phyloP scores from a whole-genome alignment of 495 filamentous ascomycete genomes.

The Stereocaulon alpinum region DNA sequence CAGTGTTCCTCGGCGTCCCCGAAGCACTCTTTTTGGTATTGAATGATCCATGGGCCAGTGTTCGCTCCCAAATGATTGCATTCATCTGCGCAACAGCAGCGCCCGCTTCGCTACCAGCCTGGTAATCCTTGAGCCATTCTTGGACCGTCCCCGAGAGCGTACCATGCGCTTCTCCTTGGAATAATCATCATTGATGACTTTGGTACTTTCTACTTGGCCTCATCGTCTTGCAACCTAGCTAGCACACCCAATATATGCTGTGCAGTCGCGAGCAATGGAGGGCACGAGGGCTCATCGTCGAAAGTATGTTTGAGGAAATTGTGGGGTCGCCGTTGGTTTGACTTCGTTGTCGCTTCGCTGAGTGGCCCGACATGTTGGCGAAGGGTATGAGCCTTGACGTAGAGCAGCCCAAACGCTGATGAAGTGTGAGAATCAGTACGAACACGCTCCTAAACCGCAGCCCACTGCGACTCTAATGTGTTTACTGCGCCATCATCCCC shows the following conservation, averaged over 20 bases:
- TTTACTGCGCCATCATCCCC: not conserved
- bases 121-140: slow-evolving; percentile 1
- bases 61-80: not conserved
- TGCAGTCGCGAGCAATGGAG: not conserved
- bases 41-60: not conserved
- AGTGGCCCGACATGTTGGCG: not conserved
- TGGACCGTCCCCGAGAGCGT: not conserved
- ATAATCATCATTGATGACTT: not conserved
- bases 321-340: not conserved
- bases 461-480: not conserved
- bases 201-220: not conserved
- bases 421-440: too few relatives aligned
- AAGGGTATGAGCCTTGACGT: too few relatives aligned
- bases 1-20: not conserved
- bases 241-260: not conserved
- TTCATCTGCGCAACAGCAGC: not conserved
- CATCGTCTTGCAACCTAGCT: not conserved
- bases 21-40: slow-evolving; percentile 4
- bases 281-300: not conserved
- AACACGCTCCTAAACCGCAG: too few relatives aligned
- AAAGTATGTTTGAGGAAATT: not conserved
- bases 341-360: not conserved
- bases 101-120: not conserved
- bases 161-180: not conserved
- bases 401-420: too few relatives aligned